Evolutionary conservation across 148 eudicot species (phyloP), one percentile per base, ranked within the genome.

Genomic region (Nyssa sinensis): DNA sequence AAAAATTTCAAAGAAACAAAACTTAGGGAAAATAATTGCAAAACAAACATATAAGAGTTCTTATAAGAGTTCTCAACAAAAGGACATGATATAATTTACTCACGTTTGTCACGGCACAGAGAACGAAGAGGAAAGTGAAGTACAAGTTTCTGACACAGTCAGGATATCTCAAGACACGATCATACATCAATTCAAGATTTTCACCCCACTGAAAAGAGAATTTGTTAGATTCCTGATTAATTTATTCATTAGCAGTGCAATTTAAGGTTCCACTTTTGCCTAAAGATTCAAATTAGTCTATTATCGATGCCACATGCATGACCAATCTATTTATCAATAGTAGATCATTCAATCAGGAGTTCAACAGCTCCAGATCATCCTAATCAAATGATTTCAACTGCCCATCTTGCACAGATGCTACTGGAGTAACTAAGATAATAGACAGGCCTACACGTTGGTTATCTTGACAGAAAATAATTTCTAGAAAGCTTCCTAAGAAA

Each of bases 151-250:
- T n/a, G n/a, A n/a, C n/a, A n/a, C n/a, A n/a, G n/a, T n/a, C n/a
- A n/a, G n/a, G n/a, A n/a, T n/a, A n/a, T n/a, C n/a, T n/a, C n/a
- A n/a, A n/a, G n/a, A n/a, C n/a, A n/a, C n/a, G n/a, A n/a, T n/a
- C n/a, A n/a, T n/a, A n/a, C n/a, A n/a, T n/a, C n/a, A n/a, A n/a
- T n/a, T n/a, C n/a, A n/a, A n/a, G n/a, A n/a, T n/a, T n/a, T n/a
- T n/a, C n/a, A n/a, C n/a, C n/a, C n/a, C n/a, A n/a, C n/a, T 94
- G 96, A 70, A n/a, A 80, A 75, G 78, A 73, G 14, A 57, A 65
- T n/a, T 35, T 39, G 69, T 70, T 58, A 80, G 35, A 14, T 53
- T 24, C 27, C 65, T 3, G 8, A 11, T 62, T 12, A 27, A 71
- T 53, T 17, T 28, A 13, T 32, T 47, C 55, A 70, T 13, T 9